These are phyloP conservation scores for Waitea zeae DNA, from an alignment of 1,284 basidiomycete species.

Conservation along the genomic window DNA sequence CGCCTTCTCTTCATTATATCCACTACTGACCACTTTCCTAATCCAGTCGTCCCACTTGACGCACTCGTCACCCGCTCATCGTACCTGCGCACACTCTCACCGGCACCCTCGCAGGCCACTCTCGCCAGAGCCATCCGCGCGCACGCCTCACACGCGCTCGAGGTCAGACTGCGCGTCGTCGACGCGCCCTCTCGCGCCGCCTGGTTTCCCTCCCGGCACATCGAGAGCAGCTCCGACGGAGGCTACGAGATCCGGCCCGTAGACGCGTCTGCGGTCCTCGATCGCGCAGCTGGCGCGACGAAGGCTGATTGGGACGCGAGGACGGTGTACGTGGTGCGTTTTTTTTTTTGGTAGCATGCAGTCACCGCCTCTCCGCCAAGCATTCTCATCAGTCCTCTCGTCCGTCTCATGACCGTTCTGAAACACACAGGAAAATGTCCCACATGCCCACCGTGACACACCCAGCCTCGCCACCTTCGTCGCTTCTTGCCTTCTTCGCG, in stretches of 20 bases:
- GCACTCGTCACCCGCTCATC: conserved; percentile 26
- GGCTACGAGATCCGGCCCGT: conserved; percentile 44
- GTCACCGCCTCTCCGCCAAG: too few relatives aligned
- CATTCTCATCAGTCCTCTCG: neutral
- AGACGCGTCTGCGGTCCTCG: conserved; percentile 18
- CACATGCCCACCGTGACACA: conserved; percentile 27
- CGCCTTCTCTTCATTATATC: too few relatives aligned
- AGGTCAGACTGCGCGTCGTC: conserved; percentile 43
- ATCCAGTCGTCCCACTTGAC: conserved; percentile 38
- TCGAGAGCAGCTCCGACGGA: conserved; percentile 15
- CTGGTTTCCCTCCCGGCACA: conserved; percentile 17
- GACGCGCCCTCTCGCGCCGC: conserved; percentile 19
- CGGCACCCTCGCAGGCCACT: conserved; percentile 22
- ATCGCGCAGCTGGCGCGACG: conserved; percentile 15
- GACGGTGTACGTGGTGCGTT: conserved; percentile 48
- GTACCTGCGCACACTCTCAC: conserved; percentile 11
- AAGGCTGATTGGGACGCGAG: conserved; percentile 38
- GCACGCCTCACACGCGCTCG: conserved; percentile 24
- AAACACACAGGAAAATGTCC: conserved; percentile 47
- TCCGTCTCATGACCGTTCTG: neutral
- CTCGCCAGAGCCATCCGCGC: conserved; percentile 37
- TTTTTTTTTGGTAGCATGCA: too few relatives aligned
- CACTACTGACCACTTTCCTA: too few relatives aligned
- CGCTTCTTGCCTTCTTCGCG: conserved; percentile 16
- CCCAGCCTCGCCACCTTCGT: conserved; percentile 29